Base-by-base conservation (phyloP, 768 basidiomycete species). In the Boletus insuetus region DNA sequence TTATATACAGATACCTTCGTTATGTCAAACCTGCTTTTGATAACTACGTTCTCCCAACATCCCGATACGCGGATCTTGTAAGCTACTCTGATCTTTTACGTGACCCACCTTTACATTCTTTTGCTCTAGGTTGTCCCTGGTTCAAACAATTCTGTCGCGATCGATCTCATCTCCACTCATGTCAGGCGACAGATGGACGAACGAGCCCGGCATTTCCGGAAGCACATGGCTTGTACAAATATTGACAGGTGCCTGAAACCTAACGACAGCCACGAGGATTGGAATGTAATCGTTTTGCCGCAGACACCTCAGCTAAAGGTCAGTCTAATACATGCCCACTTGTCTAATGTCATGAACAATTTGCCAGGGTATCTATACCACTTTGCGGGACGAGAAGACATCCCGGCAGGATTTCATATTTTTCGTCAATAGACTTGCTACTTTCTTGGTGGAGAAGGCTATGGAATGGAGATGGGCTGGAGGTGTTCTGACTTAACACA, bases 1-100 rank as follows among this genome's bases (percentile, higher is more conserved):
- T 53, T 29, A n/a, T n/a, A n/a, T n/a, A n/a, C 66, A 92, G 89
- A 71, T 97, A 97, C 66, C 81, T 98, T 22, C 89, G 94, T 31
- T 95, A 87, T 67, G 96, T 99, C 62, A 99, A 99, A 67, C 93
- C 91, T 6, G 85, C 93, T 4, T 96, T 87, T 63, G 97, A 98
- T 69, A 89, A 91, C 69, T 97, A 95, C 60, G 94, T 99, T 20
- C 83, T 82, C 32, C 96, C 96, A 2, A 90, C 91, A 3, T 82
- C 94, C 14, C 81, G 85, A 42, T 79, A 88, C 67, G 96, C 96
- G 3, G 94, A 99, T 66, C 92, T 99, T 37, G 94, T 94, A 61
- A 45, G 66, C 53, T 19, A 24, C 34, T 54, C 39, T 46, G 16
- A 41, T 54, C 29, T 22, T 31, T 19, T 17, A 22, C 4, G 34